A percentile compares a stretch with the other conserved stretches of the same genome.
phyloP scores from a whole-genome alignment of 139 green algal species.

The Picocystis salinarum region DNA sequence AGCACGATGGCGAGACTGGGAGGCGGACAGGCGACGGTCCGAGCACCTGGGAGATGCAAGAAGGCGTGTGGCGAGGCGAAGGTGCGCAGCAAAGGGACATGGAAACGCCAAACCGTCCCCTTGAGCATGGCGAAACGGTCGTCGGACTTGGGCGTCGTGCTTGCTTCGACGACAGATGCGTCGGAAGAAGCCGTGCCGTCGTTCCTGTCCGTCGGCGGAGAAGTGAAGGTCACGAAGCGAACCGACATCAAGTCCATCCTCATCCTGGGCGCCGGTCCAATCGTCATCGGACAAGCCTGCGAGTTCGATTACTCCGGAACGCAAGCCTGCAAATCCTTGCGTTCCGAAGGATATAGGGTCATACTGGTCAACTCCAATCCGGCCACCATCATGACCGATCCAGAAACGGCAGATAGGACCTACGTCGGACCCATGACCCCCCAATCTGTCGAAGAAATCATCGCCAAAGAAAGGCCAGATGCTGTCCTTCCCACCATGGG shows the following conservation, averaged over 20 bases:
- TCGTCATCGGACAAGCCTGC: conserved; percentile 98
- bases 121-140: too few species aligned
- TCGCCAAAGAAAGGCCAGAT: conserved; percentile 71
- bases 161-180: too few species aligned
- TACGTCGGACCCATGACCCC: conserved; percentile 95
- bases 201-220: background rate
- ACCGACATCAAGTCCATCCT: conserved; percentile 72
- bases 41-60: too few species aligned
- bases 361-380: conserved; percentile 97
- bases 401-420: conserved; percentile 82
- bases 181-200: background rate
- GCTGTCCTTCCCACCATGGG: conserved; percentile 98
- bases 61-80: too few species aligned
- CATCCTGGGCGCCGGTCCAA: conserved; percentile 85
- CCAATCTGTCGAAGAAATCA: background rate
- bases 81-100: too few species aligned
- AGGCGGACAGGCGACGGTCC: too few species aligned
- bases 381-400: conserved; percentile 99
- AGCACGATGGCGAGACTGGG: too few species aligned
- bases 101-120: too few species aligned
- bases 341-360: conserved; percentile 75
- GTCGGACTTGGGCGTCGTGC: too few species aligned
- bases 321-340: conserved; percentile 93
- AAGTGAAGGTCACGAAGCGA: conserved; percentile 15
- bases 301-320: conserved; percentile 99